Base-by-base conservation (phyloP, 352 stramenopile species). In the Salisapilia sapeloensis region DNA sequence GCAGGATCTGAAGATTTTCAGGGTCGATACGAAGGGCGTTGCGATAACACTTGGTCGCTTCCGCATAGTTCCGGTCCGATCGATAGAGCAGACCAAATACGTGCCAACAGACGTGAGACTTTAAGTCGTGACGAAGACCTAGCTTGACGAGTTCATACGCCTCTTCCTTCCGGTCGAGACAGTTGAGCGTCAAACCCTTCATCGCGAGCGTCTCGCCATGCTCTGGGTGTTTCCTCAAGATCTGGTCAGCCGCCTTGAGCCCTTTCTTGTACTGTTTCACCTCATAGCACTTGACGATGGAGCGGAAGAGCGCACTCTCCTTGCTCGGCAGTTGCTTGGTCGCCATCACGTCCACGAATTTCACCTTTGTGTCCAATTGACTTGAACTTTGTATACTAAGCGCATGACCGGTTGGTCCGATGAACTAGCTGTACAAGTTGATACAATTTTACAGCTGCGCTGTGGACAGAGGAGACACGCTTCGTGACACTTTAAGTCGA, bases 191-290 rank as follows among this genome's bases (percentile, higher is more conserved):
- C 11, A 99, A 54, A 4, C 92, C 93, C 56, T 98, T 98, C 92
- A 98, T 98, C n/a, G 90, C 86, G 12, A 98, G 55, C 29, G 86
- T 96, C 52, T 97, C 94, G 23, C 94, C 94, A 57, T 98, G 92
- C 13, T 97, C 92, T 6, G 93, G 93, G 51, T 90, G 93, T 47
- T 97, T 97, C 50, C 96, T 97, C 17, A 99, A 60, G 44, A 99
- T 96, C 3, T 64, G 43, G 25, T 92, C 87, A 17, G 92, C 83
- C 14, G 86, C 75, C 48, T 98, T 98, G 3, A 98, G 55, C 3
- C 86, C 92, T 50, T 98, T 98, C 61, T 98, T 98, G 75, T 98
- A 98, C 51, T 97, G 84, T 57, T 98, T 99, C 26, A 71, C 78
- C 61, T 99, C 93, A 56, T 98, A 98, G 50, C 90, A 92, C 82